These are phyloP conservation scores for Macrolepiota albuminosa DNA, from an alignment of 768 basidiomycete species.

Conservation along the genomic window DNA sequence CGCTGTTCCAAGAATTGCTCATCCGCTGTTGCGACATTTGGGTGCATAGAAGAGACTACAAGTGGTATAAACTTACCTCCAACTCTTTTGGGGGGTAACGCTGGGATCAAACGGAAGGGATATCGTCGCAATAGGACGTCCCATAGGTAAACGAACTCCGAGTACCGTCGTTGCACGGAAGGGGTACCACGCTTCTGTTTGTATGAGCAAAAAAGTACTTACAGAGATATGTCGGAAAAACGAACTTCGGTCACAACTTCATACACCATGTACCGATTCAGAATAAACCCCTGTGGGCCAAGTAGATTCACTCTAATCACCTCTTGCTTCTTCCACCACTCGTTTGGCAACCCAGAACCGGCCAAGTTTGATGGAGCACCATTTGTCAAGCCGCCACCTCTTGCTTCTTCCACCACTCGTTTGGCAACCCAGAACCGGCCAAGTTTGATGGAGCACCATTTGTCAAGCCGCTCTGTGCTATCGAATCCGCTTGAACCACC, in stretches of 20 bases:
- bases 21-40: constrained; percentile 50
- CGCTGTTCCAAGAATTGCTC: constrained; percentile 89
- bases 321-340: constrained; percentile 89
- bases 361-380: constrained; percentile 56
- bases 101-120: constrained; percentile 87
- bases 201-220: constrained; percentile 6
- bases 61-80: constrained; percentile 58
- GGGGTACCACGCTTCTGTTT: constrained; percentile 43
- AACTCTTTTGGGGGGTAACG: constrained; percentile 88
- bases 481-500: constrained; percentile 27
- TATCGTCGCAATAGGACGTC: constrained; percentile 83
- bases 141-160: constrained; percentile 89
- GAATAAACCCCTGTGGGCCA: constrained; percentile 89
- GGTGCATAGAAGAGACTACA: constrained; percentile 3
- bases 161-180: constrained; percentile 81
- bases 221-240: constrained; percentile 9
- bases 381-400: constrained; percentile 43
- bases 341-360: constrained; percentile 66
- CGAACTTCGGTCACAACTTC: constrained; percentile 74
- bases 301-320: constrained; percentile 63
- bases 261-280: constrained; percentile 85
- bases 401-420: constrained; percentile 85
- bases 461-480: constrained; percentile 22
- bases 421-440: constrained; percentile 67
- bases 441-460: constrained; percentile 55